A percentile compares a stretch with the other conserved stretches of the same genome.
These are phyloP conservation scores for Pleurotus djamor DNA, from an alignment of 768 basidiomycete species.

Conservation along the genomic window DNA sequence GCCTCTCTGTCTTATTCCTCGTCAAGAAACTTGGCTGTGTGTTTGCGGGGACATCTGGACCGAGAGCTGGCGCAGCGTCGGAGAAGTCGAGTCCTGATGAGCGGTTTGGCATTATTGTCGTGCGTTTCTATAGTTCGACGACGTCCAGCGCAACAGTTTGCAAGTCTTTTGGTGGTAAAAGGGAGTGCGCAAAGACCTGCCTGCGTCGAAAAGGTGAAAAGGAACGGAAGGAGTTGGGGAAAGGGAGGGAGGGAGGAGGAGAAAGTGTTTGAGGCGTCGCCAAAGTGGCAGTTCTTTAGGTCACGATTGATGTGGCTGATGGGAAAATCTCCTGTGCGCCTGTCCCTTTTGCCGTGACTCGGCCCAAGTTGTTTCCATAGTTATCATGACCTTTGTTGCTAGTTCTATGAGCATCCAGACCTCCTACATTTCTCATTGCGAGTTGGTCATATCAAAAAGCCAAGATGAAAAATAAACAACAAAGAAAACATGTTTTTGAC, in stretches of 20 bases:
- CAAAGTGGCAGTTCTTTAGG: slow-evolving; percentile 3
- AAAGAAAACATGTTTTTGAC: too few species aligned
- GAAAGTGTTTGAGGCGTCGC: background rate
- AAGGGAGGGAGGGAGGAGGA: slow-evolving; percentile 11
- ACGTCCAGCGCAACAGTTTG: slow-evolving; percentile 36
- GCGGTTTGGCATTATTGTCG: slow-evolving; percentile 35
- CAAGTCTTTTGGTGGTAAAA: slow-evolving; percentile 25
- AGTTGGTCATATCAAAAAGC: background rate
- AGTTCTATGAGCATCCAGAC: background rate
- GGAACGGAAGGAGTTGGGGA: slow-evolving; percentile 11
- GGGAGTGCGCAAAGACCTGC: slow-evolving; percentile 38
- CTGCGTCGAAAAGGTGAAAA: slow-evolving; percentile 34
- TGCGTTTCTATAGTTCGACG: slow-evolving; percentile 12
- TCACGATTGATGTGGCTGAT: slow-evolving; percentile 1
- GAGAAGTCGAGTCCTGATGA: slow-evolving; percentile 71
- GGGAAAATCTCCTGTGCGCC: background rate
- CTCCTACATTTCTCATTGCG: background rate
- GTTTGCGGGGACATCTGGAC: slow-evolving; percentile 39
- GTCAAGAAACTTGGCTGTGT: slow-evolving; percentile 52
- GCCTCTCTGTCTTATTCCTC: slow-evolving; percentile 85
- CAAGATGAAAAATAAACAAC: background rate
- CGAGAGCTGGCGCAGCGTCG: slow-evolving; percentile 38
- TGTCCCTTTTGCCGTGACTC: background rate
- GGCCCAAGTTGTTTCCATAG: background rate
- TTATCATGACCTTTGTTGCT: background rate